Conservation (phyloP, 805 yeast genomes). For the Saccharomycopsis selenospora region DNA sequence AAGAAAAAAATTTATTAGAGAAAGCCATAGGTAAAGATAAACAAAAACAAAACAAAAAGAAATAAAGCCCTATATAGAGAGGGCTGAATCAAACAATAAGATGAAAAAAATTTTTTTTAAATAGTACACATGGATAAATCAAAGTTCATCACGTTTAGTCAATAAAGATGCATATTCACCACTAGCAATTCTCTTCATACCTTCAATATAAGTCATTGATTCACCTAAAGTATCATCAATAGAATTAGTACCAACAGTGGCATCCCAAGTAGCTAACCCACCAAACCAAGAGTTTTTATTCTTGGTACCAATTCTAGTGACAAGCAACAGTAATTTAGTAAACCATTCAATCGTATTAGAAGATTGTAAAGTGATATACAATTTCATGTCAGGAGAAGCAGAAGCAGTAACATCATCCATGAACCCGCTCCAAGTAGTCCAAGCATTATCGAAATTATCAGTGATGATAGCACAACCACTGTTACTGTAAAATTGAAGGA, state of each 20-base stretch:
- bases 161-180: slow-evolving; percentile 8
- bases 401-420: background rate
- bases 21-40: no score
- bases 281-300: slow-evolving; percentile 4
- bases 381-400: slow-evolving; percentile 5
- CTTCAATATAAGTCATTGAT: slow-evolving; percentile 9
- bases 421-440: slow-evolving; percentile 9
- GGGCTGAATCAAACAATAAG: no score
- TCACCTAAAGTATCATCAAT: slow-evolving; percentile 9
- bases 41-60: no score
- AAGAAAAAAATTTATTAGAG: no score
- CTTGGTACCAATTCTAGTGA: slow-evolving; percentile 7
- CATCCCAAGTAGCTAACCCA: slow-evolving; percentile 21
- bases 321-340: slow-evolving; percentile 5
- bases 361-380: slow-evolving; percentile 16
- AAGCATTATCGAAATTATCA: slow-evolving; percentile 1
- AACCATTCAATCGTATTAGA: slow-evolving; percentile 8
- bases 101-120: no score
- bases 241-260: slow-evolving; percentile 12
- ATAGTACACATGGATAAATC: no score
- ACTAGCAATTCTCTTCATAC: slow-evolving; percentile 13
- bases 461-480: slow-evolving; percentile 26
- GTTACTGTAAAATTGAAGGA: slow-evolving; percentile 62
- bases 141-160: slow-evolving; percentile 19
- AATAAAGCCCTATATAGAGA: no score